Base-by-base conservation (phyloP, 176 grass and related monocot species). In the Themeda triandra region DNA sequence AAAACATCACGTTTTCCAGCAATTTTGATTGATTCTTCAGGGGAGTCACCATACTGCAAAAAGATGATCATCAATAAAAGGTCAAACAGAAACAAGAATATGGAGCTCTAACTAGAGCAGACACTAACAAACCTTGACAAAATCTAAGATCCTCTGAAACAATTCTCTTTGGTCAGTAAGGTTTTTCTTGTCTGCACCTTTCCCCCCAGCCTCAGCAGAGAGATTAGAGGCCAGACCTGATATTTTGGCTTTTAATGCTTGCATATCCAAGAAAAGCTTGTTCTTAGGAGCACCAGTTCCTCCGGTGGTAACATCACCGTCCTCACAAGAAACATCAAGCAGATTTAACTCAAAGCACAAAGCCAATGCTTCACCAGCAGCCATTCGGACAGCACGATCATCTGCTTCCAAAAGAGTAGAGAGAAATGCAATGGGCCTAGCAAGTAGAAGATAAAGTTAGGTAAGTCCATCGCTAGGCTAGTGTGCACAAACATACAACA, bases 181-280 rank as follows among this genome's bases (percentile, higher is more conserved):
- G 69, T 99, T 99, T 65, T 99, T 99, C 84, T 99, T 99, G 76
- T 99, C 96, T 79, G 96, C 81, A 39, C 91, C 96, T 86, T 99
- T 99, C 2, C 93, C 93, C 29, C 96, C 93, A 21, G 96, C 96
- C 63, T 99, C 96, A 31, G 73, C 75, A 68, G 96, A 89, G 40
- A 99, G 93, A 63, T 84, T 88, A 18, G 84, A 84, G 23, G 90
- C 92, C 79, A 88, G 86, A 58, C 74, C 83, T 53, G 86, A 84
- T 83, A 99, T 95, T 78, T 99, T 99, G 39, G 89, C 91, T 89
- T 94, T 96, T 86, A 99, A 83, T 45, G 63, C 87, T 92, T 92
- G 93, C 93, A 96, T 89, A 82, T 98, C 88, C 42, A 92, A 69
- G 78, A 92, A 92, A 56, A 89, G 81, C 88, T 85, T 87, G 49